Percentiles rank a stretch among this genome's conserved stretches.
Evolutionary conservation across 2,329 filamentous ascomycete species (phyloP).

Genomic region (Phaeosphaeria sp.): DNA sequence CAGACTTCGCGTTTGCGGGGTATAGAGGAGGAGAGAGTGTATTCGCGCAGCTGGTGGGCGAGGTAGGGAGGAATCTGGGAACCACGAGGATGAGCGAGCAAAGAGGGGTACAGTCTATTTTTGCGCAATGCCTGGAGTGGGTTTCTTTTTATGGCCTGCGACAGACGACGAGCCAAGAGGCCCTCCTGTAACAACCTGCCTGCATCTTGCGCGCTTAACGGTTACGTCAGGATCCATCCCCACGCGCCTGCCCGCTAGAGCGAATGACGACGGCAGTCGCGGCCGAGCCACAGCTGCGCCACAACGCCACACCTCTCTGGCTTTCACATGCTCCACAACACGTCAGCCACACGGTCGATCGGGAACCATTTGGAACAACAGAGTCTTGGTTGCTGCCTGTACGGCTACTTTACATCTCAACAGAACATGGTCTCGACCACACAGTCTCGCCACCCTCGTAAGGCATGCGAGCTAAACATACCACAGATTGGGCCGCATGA

Average conservation of each 20-base stretch:
- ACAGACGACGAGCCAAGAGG: slow-evolving; percentile 6
- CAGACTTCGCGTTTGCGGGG: slow-evolving; percentile 15
- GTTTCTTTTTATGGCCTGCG: slow-evolving; percentile 19
- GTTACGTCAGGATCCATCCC: slow-evolving; percentile 12
- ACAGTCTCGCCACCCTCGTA: not conserved
- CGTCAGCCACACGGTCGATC: slow-evolving; percentile 8
- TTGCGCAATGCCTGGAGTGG: slow-evolving; percentile 8
- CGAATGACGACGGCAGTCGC: not conserved
- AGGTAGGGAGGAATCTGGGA: not conserved
- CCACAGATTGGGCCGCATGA: too few species aligned
- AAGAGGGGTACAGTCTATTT: slow-evolving; percentile 23
- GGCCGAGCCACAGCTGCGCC: slow-evolving; percentile 7
- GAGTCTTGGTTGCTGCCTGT: not conserved
- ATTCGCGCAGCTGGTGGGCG: not conserved
- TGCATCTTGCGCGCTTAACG: slow-evolving; percentile 21
- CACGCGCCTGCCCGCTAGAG: not conserved
- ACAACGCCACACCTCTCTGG: not conserved
- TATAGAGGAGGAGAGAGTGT: not conserved
- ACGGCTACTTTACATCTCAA: not conserved
- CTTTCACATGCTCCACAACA: slow-evolving; percentile 10
- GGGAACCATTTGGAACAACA: slow-evolving; percentile 3
- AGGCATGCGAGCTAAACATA: too few species aligned
- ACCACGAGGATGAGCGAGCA: not conserved
- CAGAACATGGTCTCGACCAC: not conserved
- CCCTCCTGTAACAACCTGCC: slow-evolving; percentile 16